A percentile compares a stretch with the other conserved stretches of the same genome.
phyloP scores from a whole-genome alignment of 257 asterid genomes.

The Petunia secreta region DNA sequence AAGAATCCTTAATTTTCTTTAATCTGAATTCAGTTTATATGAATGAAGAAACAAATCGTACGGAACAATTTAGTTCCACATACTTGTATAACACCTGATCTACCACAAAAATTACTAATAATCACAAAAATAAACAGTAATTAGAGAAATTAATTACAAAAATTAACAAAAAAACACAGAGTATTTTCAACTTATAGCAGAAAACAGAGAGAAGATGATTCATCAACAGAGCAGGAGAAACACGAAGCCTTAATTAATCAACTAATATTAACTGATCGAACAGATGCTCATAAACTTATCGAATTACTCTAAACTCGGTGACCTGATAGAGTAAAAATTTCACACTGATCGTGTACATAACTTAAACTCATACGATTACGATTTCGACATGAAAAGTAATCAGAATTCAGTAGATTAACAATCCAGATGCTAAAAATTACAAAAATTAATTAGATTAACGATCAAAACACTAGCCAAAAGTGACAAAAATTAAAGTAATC shows the following conservation, averaged over 20 bases:
- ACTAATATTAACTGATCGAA: neutral
- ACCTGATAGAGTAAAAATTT: too few species aligned
- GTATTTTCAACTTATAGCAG: neutral
- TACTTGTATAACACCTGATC: neutral
- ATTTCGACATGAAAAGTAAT: neutral
- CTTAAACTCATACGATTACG: neutral
- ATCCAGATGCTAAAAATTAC: neutral
- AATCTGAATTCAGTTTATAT: conserved; percentile 9
- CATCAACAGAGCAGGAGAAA: conserved; percentile 2
- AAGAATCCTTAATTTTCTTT: too few species aligned
- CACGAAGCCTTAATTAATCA: neutral
- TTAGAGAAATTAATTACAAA: neutral
- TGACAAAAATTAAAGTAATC: neutral
- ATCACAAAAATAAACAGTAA: neutral
- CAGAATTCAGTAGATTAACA: conserved; percentile 12
- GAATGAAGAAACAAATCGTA: neutral
- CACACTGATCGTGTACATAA: too few species aligned
- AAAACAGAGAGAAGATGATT: neutral
- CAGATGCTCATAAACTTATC: neutral
- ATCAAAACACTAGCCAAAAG: too few species aligned
- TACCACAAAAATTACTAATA: neutral
- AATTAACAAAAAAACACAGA: neutral
- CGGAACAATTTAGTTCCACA: neutral
- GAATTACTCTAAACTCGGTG: neutral
- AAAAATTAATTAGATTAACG: neutral